Conservation (phyloP, 1,284 basidiomycete species). For the Ceratobasidium sp. region DNA sequence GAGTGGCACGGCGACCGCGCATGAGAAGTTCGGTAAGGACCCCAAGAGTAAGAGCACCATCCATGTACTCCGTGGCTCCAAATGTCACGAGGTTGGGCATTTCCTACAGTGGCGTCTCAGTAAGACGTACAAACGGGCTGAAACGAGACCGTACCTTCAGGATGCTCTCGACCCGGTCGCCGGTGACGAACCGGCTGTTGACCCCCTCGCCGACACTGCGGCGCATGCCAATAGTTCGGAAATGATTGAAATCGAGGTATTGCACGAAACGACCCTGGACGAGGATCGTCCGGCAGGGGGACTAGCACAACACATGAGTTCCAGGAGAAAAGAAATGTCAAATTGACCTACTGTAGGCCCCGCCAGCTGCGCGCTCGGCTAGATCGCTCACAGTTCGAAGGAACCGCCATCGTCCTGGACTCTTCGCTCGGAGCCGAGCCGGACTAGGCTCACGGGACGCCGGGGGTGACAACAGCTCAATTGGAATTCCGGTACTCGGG, state of each 20-base stretch:
- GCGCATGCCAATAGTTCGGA: slow-evolving; percentile 92
- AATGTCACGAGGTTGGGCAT: slow-evolving; percentile 81
- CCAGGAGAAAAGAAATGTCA: slow-evolving; percentile 27
- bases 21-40: slow-evolving; percentile 88
- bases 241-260: slow-evolving; percentile 89
- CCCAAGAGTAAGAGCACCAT: slow-evolving; percentile 79
- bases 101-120: slow-evolving; percentile 59
- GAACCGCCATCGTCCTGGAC: slow-evolving; percentile 80
- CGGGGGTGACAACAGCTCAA: slow-evolving; percentile 74
- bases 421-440: slow-evolving; percentile 68
- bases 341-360: slow-evolving; percentile 65
- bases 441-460: slow-evolving; percentile 82
- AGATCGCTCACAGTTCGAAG: slow-evolving; percentile 76
- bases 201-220: slow-evolving; percentile 90
- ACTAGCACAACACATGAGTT: slow-evolving; percentile 55
- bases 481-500: slow-evolving; percentile 66
- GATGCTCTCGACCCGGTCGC: slow-evolving; percentile 79
- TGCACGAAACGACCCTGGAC: slow-evolving; percentile 77
- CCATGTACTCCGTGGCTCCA: slow-evolving; percentile 97
- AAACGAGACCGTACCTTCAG: slow-evolving; percentile 67
- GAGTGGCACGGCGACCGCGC: slow-evolving; percentile 65
- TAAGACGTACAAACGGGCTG: background rate
- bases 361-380: slow-evolving; percentile 66
- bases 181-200: slow-evolving; percentile 90
- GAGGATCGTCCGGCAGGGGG: slow-evolving; percentile 70